A percentile compares a stretch with the other conserved stretches of the same genome.
Conservation (phyloP, 345 rosid genomes). For the Arabidopsis suecica region DNA sequence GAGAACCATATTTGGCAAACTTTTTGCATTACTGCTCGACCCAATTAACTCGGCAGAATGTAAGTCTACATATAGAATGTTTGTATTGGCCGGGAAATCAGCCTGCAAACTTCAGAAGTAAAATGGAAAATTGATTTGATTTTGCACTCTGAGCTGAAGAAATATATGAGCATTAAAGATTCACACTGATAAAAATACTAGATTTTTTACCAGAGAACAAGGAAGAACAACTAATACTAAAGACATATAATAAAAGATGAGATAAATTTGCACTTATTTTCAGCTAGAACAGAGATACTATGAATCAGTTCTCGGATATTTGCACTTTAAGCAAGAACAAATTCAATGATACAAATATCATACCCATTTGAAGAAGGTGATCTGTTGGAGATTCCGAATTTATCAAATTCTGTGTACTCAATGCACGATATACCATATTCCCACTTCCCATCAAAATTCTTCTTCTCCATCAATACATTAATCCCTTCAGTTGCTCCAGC, state of each 20-base stretch:
- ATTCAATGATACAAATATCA: constrained; percentile 14
- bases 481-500: constrained; percentile 88
- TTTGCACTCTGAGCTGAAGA: constrained; percentile 16
- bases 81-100: constrained; percentile 92
- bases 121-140: constrained; percentile 16
- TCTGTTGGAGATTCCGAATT: constrained; percentile 60
- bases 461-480: constrained; percentile 86
- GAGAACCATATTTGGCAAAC: constrained; percentile 89
- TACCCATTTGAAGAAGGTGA: constrained; percentile 56
- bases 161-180: neutral
- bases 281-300: constrained; percentile 6
- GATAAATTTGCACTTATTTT: neutral
- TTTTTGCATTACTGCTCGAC: constrained; percentile 59
- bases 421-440: constrained; percentile 95
- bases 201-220: constrained; percentile 2
- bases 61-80: constrained; percentile 85
- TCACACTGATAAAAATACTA: constrained; percentile 2
- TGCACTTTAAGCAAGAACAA: constrained; percentile 18
- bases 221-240: neutral
- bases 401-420: constrained; percentile 89
- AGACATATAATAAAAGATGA: constrained; percentile 14
- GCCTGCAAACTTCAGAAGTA: constrained; percentile 65
- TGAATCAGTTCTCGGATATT: neutral
- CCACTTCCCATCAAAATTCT: constrained; percentile 80
- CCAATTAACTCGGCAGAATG: constrained; percentile 69